A percentile compares a stretch with the other conserved stretches of the same genome.
Evolutionary conservation across 345 rosid genomes (phyloP).

Genomic region (Rhodamnia argentea): DNA sequence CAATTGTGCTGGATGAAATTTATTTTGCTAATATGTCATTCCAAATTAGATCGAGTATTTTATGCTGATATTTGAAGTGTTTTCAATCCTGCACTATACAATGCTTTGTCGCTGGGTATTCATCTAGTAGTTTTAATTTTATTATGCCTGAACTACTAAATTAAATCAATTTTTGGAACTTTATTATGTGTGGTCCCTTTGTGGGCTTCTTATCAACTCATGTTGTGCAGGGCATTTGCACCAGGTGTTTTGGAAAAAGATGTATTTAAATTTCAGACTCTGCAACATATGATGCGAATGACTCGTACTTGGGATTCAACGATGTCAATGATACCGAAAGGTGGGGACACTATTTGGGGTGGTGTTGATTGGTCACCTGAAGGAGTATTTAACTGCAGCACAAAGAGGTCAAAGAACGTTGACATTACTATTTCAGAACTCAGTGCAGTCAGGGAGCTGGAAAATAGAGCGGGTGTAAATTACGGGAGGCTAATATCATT

Average conservation of each 20-base stretch:
- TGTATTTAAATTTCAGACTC: conserved; percentile 43
- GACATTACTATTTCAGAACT: background rate
- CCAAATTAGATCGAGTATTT: background rate
- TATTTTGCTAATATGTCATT: background rate
- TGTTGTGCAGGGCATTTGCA: conserved; percentile 37
- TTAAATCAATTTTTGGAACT: background rate
- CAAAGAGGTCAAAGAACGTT: conserved; percentile 19
- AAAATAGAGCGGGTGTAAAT: conserved; percentile 10
- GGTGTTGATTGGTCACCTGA: conserved; percentile 65
- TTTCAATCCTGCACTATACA: background rate
- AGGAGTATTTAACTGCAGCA: conserved; percentile 18
- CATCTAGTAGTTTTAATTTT: background rate
- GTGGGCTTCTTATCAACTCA: background rate
- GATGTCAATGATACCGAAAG: conserved; percentile 69
- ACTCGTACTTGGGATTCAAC: conserved; percentile 68
- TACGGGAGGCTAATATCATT: conserved; percentile 64
- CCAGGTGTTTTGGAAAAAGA: conserved; percentile 57
- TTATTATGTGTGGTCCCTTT: background rate
- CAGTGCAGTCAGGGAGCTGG: conserved; percentile 1
- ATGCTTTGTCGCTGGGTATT: background rate
- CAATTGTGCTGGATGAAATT: background rate
- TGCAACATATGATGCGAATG: conserved; percentile 59
- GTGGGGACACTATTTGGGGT: conserved; percentile 72
- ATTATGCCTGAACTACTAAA: background rate
- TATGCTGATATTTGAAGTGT: background rate